Evolutionary conservation across 2,329 filamentous ascomycete species (phyloP), one percentile per base, ranked within the genome.

Genomic region (Pseudocercospora eumusae): DNA sequence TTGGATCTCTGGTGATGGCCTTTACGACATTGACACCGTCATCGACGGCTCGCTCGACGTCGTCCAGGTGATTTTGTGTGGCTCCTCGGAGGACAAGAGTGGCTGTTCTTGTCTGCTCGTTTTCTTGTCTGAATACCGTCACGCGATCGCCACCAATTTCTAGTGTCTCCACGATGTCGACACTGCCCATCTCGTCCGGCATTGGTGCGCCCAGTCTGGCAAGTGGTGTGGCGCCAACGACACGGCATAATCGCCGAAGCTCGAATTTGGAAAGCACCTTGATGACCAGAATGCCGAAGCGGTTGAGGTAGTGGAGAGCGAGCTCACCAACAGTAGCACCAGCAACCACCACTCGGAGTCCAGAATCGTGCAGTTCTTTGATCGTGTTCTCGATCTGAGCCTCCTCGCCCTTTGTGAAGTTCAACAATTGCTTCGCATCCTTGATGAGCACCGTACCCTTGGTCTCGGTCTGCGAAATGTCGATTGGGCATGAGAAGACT

Each of bases 11-110:
- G 65, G 95, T 98, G 76, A 99, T 96, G 68, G 95, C 95, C 82
- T 99, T 99, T 77, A 99, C 90, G 57, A 96, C 96, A 74, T 98
- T 99, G 76, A 99, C 95, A 68, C 95, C 95, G 70, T 99, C 95
- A 72, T 99, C 95, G 60, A 99, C 93, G 56, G 95, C 95, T 67
- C 95, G 89, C 83, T 99, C 95, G 36, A 99, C 86, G 71, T 99
- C 95, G 74, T 99, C 95, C 23, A 99, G 87, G 77, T 98, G 92
- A 82, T 99, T 99, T 79, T 98, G 93, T 4, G 95, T 99, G 20
- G 95, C 95, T 55, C 96, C 95, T 68, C 95, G 88, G 64, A 99
- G 87, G 57, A 99, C 93, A 54, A 99, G 85, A 7, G 95, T 99
- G 20, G 96, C 91, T 56, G 95, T 99, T 73, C 93, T 87, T 56